A percentile compares a stretch with the other conserved stretches of the same genome.
Conservation (phyloP, 257 asterid genomes). For the Marsdenia floribunda region DNA sequence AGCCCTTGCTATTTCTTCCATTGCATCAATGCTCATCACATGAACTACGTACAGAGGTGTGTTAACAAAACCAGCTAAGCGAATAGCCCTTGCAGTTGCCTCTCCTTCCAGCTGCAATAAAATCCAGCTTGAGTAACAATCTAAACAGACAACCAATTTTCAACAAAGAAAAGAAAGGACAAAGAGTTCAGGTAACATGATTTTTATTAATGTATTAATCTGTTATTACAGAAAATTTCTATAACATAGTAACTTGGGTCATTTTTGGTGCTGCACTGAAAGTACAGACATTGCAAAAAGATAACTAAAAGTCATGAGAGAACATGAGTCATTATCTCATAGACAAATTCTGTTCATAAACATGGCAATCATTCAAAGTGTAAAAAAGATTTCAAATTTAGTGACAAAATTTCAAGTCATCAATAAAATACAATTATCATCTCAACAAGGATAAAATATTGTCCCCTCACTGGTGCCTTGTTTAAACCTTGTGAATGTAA, state of each 20-base stretch:
- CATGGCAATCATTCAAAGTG: neutral
- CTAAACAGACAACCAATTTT: neutral
- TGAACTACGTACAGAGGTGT: slow-evolving; percentile 91
- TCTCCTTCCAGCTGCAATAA: slow-evolving; percentile 82
- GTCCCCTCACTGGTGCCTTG: neutral
- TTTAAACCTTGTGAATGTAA: neutral
- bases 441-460: too few species aligned
- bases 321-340: neutral
- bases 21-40: slow-evolving; percentile 98
- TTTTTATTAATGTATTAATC: neutral
- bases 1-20: slow-evolving; percentile 97
- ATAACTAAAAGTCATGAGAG: neutral
- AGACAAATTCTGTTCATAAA: neutral
- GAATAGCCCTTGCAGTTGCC: slow-evolving; percentile 92
- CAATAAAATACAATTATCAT: too few species aligned
- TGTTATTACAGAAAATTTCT: neutral
- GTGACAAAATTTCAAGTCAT: neutral
- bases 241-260: too few species aligned
- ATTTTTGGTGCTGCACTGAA: neutral
- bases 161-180: neutral
- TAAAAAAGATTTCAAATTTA: neutral
- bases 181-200: neutral
- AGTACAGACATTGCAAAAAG: neutral
- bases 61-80: slow-evolving; percentile 89
- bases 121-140: neutral